Evolutionary conservation across 257 asterid genomes (phyloP), one percentile per base, ranked within the genome.

Genomic region (Jasminum sambac): DNA sequence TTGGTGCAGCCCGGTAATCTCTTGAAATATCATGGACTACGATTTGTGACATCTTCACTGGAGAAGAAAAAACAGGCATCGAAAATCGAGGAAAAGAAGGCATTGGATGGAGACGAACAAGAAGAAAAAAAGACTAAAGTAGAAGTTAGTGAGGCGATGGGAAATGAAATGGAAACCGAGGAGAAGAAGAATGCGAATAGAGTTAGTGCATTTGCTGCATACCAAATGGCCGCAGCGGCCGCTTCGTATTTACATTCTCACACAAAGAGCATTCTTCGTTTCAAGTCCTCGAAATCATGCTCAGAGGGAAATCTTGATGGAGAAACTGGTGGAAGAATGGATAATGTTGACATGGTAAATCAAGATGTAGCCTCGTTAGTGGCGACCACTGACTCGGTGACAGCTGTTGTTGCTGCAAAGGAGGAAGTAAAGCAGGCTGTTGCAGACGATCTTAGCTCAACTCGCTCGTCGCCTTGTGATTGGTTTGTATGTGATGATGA

Each of bases 1-100:
- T 23, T 73, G n/a, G 25, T 85, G 81, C 88, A 95, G 99, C 89
- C 91, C 38, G 83, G 82, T 55, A 87, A 80, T 81, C 82, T 89
- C 62, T 82, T 87, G 57, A 87, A 87, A 72, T 60, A 79, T 68
- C 92, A 84, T 11, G 81, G 88, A 44, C 67, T 92, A 55, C 77
- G 81, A 0, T 84, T 84, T 13, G 89, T 95, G 69, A 91, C 96
- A 46, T 95, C 99, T 0, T 95, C 99, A 0, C 10, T 87, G 48
- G 98, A 90, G 85, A 95, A 88, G 85, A 91, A 84, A 80, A 90
- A 95, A 21, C 92, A 78, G 65, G 85, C 80, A 1, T 13, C 67
- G 71, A 88, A 80, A 52, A 77, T 74, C 24, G 95, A 88, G 63
- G 87, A 75, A 65, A 88, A 83, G 78, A 84, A 78, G 79, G 43